These are phyloP conservation scores for Pseudoperonospora humuli DNA, from an alignment of 352 stramenopile genomes.

Conservation along the genomic window DNA sequence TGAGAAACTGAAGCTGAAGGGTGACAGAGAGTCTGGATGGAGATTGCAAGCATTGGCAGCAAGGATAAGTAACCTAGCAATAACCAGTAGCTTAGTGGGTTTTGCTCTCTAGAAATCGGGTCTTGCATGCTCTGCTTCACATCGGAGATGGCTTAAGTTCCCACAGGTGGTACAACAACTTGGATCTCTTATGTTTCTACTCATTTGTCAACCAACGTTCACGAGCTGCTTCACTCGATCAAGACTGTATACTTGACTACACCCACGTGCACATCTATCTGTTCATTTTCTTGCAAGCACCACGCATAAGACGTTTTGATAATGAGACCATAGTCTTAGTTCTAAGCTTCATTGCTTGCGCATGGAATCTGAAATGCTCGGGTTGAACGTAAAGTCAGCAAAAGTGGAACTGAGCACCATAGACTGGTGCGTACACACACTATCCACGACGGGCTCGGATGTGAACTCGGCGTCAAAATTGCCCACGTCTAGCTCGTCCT, in stretches of 20 bases:
- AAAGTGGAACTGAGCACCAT: conserved; percentile 53
- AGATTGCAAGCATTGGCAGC: too few species aligned
- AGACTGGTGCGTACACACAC: conserved; percentile 61
- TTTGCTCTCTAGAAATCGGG: too few species aligned
- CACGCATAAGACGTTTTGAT: conserved; percentile 4
- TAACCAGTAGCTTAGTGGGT: too few species aligned
- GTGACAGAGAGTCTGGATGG: too few species aligned
- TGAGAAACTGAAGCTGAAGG: too few species aligned
- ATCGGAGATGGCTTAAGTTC: too few species aligned
- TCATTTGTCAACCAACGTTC: too few species aligned
- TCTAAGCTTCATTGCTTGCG: conserved; percentile 29
- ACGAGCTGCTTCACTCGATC: neutral
- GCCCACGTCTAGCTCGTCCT: conserved; percentile 63
- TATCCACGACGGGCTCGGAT: conserved; percentile 65
- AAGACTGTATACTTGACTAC: conserved; percentile 5
- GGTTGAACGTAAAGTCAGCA: conserved; percentile 71
- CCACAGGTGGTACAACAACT: too few species aligned
- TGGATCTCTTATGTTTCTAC: too few species aligned
- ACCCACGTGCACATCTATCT: conserved; percentile 9
- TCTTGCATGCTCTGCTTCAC: too few species aligned
- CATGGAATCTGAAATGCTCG: conserved; percentile 47
- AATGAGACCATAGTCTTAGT: neutral
- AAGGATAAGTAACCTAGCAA: too few species aligned
- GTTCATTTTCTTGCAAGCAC: conserved; percentile 4
- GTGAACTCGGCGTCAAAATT: conserved; percentile 80